Conservation (phyloP, 1,284 basidiomycete species). For the Ganoderma boninense region DNA sequence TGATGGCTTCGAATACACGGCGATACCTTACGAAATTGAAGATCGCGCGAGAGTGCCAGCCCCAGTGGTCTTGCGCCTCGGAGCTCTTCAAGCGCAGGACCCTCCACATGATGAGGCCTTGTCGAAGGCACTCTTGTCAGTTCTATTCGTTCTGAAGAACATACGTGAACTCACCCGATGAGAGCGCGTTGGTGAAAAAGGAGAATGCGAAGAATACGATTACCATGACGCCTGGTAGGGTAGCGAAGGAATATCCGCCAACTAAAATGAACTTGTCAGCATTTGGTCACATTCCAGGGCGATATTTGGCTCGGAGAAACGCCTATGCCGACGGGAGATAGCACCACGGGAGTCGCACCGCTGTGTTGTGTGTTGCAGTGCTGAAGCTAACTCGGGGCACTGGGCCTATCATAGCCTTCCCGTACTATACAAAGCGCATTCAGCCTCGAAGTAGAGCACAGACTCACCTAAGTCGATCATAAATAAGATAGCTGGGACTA, state of each 20-base stretch:
- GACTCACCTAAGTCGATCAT: neutral
- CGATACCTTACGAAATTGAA: slow-evolving; percentile 9
- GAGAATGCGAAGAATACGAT: slow-evolving; percentile 4
- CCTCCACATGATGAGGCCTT: slow-evolving; percentile 8
- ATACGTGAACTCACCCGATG: neutral
- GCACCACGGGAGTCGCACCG: too few species aligned
- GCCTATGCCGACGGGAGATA: too few species aligned
- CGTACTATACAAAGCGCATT: too few species aligned
- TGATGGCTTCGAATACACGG: slow-evolving; percentile 12
- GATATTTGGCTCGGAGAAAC: too few species aligned
- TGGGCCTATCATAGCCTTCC: too few species aligned
- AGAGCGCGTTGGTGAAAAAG: slow-evolving; percentile 7
- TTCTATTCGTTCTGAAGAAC: neutral
- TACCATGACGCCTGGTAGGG: neutral
- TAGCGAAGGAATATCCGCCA: neutral
- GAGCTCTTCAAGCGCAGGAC: neutral
- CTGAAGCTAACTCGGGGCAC: too few species aligned
- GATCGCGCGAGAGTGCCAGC: neutral
- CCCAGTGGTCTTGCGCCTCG: neutral
- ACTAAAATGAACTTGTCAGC: neutral
- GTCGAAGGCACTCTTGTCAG: neutral
- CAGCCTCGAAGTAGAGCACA: neutral
- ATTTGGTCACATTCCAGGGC: neutral
- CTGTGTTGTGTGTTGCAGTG: too few species aligned
- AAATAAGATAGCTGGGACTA: neutral